Conservation (phyloP, 495 filamentous ascomycete genomes). For the Rhizodiscina lignyota region DNA sequence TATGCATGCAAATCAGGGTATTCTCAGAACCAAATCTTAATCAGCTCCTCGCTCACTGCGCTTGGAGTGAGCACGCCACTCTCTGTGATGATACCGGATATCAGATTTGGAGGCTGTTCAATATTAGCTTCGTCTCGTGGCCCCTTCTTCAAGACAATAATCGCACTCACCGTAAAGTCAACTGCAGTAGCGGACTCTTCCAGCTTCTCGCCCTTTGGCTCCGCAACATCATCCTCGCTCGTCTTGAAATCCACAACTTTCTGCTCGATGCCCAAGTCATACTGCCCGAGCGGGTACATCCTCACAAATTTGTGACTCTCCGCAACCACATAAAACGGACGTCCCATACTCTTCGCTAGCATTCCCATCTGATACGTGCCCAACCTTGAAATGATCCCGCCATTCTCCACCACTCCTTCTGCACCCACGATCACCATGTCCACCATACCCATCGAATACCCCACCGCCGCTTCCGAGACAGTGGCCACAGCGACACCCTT, state of each 20-base stretch:
- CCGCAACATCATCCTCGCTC: slow-evolving; percentile 4
- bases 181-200: slow-evolving; percentile 35
- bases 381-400: slow-evolving; percentile 76
- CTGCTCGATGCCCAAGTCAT: slow-evolving; percentile 61
- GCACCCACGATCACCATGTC: slow-evolving; percentile 77
- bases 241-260: slow-evolving; percentile 50
- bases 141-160: no score
- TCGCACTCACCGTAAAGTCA: slow-evolving; percentile 67
- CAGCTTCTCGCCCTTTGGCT: slow-evolving; percentile 6
- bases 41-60: slow-evolving; percentile 61
- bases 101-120: slow-evolving; percentile 48
- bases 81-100: slow-evolving; percentile 68
- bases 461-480: slow-evolving; percentile 65
- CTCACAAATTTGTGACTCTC: slow-evolving; percentile 93
- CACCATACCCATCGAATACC: slow-evolving; percentile 67
- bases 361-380: slow-evolving; percentile 84
- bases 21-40: slow-evolving; percentile 58
- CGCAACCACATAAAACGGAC: slow-evolving; percentile 78
- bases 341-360: slow-evolving; percentile 57
- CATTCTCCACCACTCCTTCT: slow-evolving; percentile 90
- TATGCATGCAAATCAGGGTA: no score
- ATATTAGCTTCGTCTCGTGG: neutral
- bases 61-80: slow-evolving; percentile 57
- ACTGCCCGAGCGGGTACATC: slow-evolving; percentile 62
- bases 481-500: slow-evolving; percentile 70